Base-by-base conservation (phyloP, 306 rosid species). In the Elaeagnus macrophylla region DNA sequence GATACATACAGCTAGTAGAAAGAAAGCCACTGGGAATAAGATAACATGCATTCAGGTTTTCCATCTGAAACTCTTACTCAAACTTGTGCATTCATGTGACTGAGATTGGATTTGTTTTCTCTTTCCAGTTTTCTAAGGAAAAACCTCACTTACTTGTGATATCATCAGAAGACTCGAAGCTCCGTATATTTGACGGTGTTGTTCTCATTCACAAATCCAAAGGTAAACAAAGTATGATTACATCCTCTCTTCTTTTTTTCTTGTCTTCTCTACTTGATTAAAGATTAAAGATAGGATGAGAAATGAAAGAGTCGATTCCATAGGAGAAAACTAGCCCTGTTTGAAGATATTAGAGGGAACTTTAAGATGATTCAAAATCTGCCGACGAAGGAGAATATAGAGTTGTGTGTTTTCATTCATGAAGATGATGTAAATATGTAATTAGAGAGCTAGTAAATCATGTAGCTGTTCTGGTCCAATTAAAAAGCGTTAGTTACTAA, bases 41-140 rank as follows among this genome's bases (percentile, higher is more conserved):
- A 87, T 91, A 55, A 91, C 95, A 15, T 83, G 96, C 77, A 80
- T 91, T 75, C 85, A 91, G 99, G 99, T 90, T 37, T 53, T 40
- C 32, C 7, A 20, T 51, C 10, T 1, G 43, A 51, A 44, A 53
- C 64, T 67, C 68, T 67, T 52, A 68, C 60, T 32, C 44, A 19
- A 51, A 1, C 37, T 54, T n/a, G n/a, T n/a, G n/a, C n/a, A n/a
- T n/a, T n/a, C n/a, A n/a, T n/a, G n/a, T n/a, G n/a, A 18, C 53
- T 75, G 25, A 75, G 67, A 48, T 48, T 18, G 15, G 12, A 44
- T 20, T 4, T 38, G 61, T 59, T 55, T 37, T 13, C 57, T 57
- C 25, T 15, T 56, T 77, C 77, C 82, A 91, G 97, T 91, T 82
- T 70, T 86, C 74, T 41, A 70, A 60, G 56, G 84, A 80, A 48